Conservation (phyloP, 345 rosid genomes). For the Camelina laxa region DNA sequence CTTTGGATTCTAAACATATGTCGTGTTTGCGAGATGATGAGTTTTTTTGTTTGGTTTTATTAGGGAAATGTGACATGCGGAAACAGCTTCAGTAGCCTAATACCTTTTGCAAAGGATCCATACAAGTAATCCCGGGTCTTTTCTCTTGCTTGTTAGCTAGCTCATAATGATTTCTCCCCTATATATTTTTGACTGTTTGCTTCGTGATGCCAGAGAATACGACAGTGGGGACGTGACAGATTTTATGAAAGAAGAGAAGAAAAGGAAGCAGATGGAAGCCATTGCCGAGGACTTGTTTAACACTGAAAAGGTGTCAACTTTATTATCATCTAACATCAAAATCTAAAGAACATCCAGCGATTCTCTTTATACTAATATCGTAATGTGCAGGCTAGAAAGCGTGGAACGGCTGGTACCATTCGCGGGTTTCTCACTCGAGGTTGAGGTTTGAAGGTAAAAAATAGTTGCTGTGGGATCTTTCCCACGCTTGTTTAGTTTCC, state of each 20-base stretch:
- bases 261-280: slow-evolving; percentile 85
- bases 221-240: slow-evolving; percentile 56
- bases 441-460: slow-evolving; percentile 44
- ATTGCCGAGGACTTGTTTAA: slow-evolving; percentile 84
- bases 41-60: slow-evolving; percentile 3
- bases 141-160: slow-evolving; percentile 12
- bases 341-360: slow-evolving; percentile 4
- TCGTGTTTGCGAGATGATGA: slow-evolving; percentile 7
- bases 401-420: slow-evolving; percentile 61
- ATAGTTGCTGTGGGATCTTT: slow-evolving; percentile 1
- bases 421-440: slow-evolving; percentile 53
- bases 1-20: slow-evolving; percentile 21
- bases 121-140: slow-evolving; percentile 58
- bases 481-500: slow-evolving; percentile 3
- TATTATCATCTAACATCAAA: slow-evolving; percentile 16
- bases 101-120: slow-evolving; percentile 85
- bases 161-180: slow-evolving; percentile 23
- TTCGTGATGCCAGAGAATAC: slow-evolving; percentile 55
- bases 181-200: slow-evolving; percentile 12
- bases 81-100: slow-evolving; percentile 82
- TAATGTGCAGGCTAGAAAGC: slow-evolving; percentile 65
- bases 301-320: slow-evolving; percentile 62
- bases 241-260: slow-evolving; percentile 78
- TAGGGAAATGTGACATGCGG: slow-evolving; percentile 73
- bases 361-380: slow-evolving; percentile 18